A percentile compares a stretch with the other conserved stretches of the same genome.
phyloP scores from a whole-genome alignment of 257 asterid species.

The Solanum chiquidenum region DNA sequence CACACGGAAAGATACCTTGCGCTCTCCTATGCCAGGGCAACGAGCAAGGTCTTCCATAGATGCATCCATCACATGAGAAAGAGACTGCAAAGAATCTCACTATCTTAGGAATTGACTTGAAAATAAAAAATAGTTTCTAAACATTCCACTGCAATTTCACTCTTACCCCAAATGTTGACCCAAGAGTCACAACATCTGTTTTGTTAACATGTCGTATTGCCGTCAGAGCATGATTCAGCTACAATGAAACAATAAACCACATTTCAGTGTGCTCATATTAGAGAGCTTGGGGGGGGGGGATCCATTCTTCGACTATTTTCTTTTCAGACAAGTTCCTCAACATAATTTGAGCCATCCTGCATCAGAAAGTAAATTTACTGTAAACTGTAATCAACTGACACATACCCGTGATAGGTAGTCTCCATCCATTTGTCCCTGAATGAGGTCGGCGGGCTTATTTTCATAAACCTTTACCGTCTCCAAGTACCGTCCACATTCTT shows the following conservation, averaged over 20 bases:
- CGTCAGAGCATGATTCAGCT: slow-evolving; percentile 87
- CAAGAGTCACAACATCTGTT: slow-evolving; percentile 97
- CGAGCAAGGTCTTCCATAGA: slow-evolving; percentile 98
- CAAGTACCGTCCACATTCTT: slow-evolving; percentile 95
- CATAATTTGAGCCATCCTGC: not conserved
- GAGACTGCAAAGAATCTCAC: slow-evolving; percentile 42
- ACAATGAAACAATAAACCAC: slow-evolving; percentile 1
- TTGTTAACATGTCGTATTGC: slow-evolving; percentile 90
- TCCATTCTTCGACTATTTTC: not conserved
- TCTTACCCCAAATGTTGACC: slow-evolving; percentile 94
- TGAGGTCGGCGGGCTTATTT: slow-evolving; percentile 90
- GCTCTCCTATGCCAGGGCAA: slow-evolving; percentile 98
- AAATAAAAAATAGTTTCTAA: not conserved
- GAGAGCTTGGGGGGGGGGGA: not conserved
- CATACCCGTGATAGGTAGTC: slow-evolving; percentile 85
- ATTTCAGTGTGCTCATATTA: slow-evolving; percentile 2
- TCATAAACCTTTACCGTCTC: slow-evolving; percentile 95
- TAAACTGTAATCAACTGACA: not conserved
- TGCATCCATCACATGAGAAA: slow-evolving; percentile 85
- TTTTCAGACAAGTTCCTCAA: not conserved
- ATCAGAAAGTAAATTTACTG: not conserved
- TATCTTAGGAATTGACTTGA: not conserved
- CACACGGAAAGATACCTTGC: slow-evolving; percentile 47
- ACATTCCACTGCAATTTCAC: not conserved
- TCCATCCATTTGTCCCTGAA: slow-evolving; percentile 96